Evolutionary conservation across 2,329 filamentous ascomycete genomes (phyloP), one percentile per base, ranked within the genome.

Genomic region (Sphaerulina musiva): DNA sequence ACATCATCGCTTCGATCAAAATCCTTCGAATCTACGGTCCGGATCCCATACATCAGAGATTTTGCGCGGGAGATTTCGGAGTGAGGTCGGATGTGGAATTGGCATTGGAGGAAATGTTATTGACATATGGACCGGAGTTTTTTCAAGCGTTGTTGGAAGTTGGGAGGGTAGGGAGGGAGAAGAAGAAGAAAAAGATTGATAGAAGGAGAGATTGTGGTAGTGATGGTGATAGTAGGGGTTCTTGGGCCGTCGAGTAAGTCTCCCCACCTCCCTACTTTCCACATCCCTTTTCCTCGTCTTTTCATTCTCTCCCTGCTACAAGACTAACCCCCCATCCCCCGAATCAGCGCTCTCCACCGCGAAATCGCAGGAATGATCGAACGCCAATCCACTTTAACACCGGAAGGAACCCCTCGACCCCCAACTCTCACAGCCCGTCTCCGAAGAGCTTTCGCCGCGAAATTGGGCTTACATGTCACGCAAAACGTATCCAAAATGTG

Each of bases 1-100:
- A 65, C 9, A 60, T 69, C 20, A 57, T 65, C 39, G 59, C 63
- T 11, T 59, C 56, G 7, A 61, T 70, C 39, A 64, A 66, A 40
- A 65, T 69, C 20, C 50, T 70, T 14, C 58, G 68, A 2, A 62
- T 64, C 39, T 60, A 66, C 17, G 68, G 68, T 7, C 66, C 68
- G 8, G 54, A 56, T n/a, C 51, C 51, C 2, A 62, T 67, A 17
- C 59, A 64, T 26, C 56, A 53, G 34, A 53, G 44, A 1, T 58
- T 49, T 39, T 48, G 46, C 3, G 51, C 51, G 1, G 63, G 59
- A 8, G 62, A 66, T 48, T 42, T 57, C 5, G 56, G 58, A 38
- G 54, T 55, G 20, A 51, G 66, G n/a, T 60, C 57, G 14, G 68
- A 70, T 47, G 61, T 69, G 26, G 68, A 70, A 51, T 50, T 70